phyloP scores from a whole-genome alignment of 768 basidiomycete genomes.

The Hygrocybe punicea region DNA sequence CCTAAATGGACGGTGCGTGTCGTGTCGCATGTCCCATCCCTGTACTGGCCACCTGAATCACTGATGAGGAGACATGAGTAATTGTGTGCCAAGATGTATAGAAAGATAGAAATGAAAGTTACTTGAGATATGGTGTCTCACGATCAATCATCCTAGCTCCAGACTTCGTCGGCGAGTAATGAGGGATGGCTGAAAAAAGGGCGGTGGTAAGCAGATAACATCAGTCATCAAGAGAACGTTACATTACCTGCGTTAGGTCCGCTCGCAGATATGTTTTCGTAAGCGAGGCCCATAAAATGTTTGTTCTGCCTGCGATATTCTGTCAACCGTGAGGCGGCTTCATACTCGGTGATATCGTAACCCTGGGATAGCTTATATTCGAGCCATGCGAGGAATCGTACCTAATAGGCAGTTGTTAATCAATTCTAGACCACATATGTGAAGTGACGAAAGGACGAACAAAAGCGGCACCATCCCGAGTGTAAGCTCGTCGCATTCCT shows the following conservation, averaged over 20 bases:
- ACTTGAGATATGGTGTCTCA: constrained; percentile 87
- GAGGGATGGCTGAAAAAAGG: constrained; percentile 72
- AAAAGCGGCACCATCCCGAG: constrained; percentile 85
- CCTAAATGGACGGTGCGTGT: constrained; percentile 85
- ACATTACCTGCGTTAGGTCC: constrained; percentile 67
- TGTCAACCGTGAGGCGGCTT: constrained; percentile 80
- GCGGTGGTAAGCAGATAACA: not conserved
- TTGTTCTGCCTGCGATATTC: constrained; percentile 69
- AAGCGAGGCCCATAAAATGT: constrained; percentile 80
- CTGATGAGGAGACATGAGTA: constrained; percentile 36
- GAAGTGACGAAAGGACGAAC: constrained; percentile 41
- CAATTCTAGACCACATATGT: constrained; percentile 9
- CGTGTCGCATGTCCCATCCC: constrained; percentile 87
- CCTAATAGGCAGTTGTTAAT: constrained; percentile 33
- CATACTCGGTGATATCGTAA: constrained; percentile 87
- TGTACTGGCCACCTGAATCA: constrained; percentile 88
- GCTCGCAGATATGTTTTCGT: constrained; percentile 84
- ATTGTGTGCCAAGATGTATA: constrained; percentile 8
- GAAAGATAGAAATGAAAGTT: constrained; percentile 28
- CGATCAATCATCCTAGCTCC: constrained; percentile 71
- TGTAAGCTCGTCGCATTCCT: constrained; percentile 74
- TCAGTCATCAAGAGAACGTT: not conserved
- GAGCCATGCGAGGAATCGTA: constrained; percentile 87
- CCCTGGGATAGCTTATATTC: constrained; percentile 74
- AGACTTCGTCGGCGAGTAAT: constrained; percentile 77